These are phyloP conservation scores for Euphorbia schlechtendalii DNA, from an alignment of 441 rosid species.

Conservation along the genomic window DNA sequence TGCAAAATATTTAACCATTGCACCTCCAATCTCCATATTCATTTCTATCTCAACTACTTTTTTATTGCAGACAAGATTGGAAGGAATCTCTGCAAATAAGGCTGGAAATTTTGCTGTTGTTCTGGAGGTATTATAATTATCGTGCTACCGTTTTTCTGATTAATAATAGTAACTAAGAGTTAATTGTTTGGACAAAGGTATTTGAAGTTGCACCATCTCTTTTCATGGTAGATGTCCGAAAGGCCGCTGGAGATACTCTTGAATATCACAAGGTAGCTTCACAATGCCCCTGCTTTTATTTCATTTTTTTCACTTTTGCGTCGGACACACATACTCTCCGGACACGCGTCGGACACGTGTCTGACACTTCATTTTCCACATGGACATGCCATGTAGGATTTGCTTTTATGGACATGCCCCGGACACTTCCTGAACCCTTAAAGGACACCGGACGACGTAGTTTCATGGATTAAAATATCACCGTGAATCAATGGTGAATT, in stretches of 20 bases:
- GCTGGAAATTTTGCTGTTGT: conserved; percentile 69
- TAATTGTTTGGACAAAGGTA: conserved; percentile 33
- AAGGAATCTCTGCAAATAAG: conserved; percentile 50
- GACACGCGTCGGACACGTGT: no score
- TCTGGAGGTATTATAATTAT: conserved; percentile 45
- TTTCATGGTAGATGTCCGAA: conserved; percentile 85
- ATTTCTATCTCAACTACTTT: neutral
- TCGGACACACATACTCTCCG: no score
- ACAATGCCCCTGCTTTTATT: no score
- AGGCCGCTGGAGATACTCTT: conserved; percentile 87
- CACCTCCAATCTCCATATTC: neutral
- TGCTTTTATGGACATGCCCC: no score
- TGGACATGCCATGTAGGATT: no score
- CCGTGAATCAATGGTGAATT: no score
- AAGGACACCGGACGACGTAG: no score
- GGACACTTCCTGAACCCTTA: no score
- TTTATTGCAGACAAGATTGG: conserved; percentile 64
- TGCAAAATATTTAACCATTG: neutral
- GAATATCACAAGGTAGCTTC: conserved; percentile 76
- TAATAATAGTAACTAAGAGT: neutral
- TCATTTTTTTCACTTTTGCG: no score
- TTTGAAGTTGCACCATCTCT: conserved; percentile 89
- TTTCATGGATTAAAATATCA: no score
- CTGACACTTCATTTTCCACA: no score
- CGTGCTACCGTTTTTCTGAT: neutral